Evolutionary conservation across 2,329 filamentous ascomycete genomes (phyloP).

Genomic region (Polytolypa hystricis): DNA sequence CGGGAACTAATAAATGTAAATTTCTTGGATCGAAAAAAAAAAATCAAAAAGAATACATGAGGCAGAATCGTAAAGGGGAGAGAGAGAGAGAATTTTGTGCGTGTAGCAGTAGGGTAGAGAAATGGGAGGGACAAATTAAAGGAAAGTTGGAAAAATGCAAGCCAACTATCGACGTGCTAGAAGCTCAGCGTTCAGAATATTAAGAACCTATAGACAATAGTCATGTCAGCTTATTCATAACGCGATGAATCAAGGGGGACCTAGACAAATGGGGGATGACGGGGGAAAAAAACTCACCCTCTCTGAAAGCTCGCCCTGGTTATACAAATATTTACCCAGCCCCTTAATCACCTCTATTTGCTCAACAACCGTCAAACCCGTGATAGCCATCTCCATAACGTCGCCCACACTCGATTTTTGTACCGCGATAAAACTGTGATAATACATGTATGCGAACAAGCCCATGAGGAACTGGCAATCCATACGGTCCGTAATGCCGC

Average conservation of each 20-base stretch:
- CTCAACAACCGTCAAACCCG: conserved; percentile 74
- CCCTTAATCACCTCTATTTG: conserved; percentile 68
- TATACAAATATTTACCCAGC: conserved; percentile 52
- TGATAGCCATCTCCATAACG: conserved; percentile 85
- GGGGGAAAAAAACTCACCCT: conserved; percentile 32
- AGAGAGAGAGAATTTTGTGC: no score
- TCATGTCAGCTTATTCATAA: no score
- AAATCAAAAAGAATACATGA: no score
- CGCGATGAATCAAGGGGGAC: no score
- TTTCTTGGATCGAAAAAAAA: no score
- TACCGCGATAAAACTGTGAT: conserved; percentile 88
- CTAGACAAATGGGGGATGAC: conserved; percentile 14
- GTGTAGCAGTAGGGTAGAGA: no score
- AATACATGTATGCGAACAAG: conserved; percentile 97
- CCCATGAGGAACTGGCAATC: conserved; percentile 99
- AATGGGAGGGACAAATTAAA: no score
- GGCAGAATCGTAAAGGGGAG: no score
- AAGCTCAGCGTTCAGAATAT: neutral
- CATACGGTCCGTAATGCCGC: conserved; percentile 97
- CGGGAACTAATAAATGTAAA: no score
- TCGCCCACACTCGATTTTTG: conserved; percentile 76
- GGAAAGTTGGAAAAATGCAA: no score
- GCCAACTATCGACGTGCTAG: neutral
- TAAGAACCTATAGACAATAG: neutral
- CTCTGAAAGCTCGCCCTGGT: conserved; percentile 47